Evolutionary conservation across 306 rosid genomes (phyloP), one percentile per base, ranked within the genome.

Genomic region (Casuarina equisetifolia): DNA sequence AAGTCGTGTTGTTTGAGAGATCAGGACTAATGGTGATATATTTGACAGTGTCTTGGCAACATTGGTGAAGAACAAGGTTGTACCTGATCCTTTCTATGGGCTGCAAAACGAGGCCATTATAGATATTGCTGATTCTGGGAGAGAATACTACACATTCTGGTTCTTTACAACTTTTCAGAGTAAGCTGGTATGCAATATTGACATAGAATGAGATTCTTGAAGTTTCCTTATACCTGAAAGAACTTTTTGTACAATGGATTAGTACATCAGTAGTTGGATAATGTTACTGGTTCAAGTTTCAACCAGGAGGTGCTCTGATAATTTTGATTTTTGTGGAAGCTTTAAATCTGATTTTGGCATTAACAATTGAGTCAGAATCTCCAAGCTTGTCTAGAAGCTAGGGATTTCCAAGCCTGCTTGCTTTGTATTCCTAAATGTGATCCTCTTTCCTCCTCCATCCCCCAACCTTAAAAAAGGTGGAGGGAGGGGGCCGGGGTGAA

Each of bases 121-220:
- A 11, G 98, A 94, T 69, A 94, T 94, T 89, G 92, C 97, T 84
- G 97, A 92, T 83, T 88, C 98, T 49, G 98, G 98, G 62, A 88
- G 96, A 81, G 93, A 94, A 15, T 78, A 83, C 73, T 92, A 94
- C 84, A 94, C 98, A n/a, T 94, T 92, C 79, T 92, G 97, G 97
- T 89, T 92, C 85, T 94, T 92, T 52, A 94, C 91, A 3, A 78
- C 88, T 57, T 94, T 94, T 71, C 85, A 81, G 59, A 86, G 90
- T 82, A 89, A 82, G 52, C 91, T 89, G 92, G 98, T 94, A 84
- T 10, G 80, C 58, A 6, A 73, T 32, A 12, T 40, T 38, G 36
- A 16, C 44, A 46, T 61, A 54, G 4, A 6, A 59, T 52, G 40
- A 54, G 16, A 62, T 79, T 42, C 36, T 63, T 11, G 51, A 39